Evolutionary conservation across 2,329 filamentous ascomycete species (phyloP), one percentile per base, ranked within the genome.

Genomic region (Alternaria ventricosa): DNA sequence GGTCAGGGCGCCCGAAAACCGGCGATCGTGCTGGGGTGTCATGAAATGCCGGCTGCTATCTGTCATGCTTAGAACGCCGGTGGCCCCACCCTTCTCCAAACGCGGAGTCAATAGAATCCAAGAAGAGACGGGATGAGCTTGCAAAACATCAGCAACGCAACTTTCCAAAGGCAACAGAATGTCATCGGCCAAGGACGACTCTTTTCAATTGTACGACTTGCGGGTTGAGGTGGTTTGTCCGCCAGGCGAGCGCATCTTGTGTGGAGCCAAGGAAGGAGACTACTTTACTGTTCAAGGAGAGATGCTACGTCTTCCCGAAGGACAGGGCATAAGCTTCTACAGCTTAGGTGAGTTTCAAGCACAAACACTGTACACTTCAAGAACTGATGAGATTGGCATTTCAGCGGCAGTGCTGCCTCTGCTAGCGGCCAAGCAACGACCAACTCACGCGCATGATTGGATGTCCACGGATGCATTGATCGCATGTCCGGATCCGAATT

Each of bases 391-490:
- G 18, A 5, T 27, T 23, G 33, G 18, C 6, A 9, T n/a, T 30
- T 5, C 23, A 63, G 61, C 61, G 9, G 50, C 61, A 30, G 50
- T 64, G n/a, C 33, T 64, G 18, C 62, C 62, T 18, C 23, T 64
- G 30, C 43, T 64, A 30, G 58, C 58, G 45, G 45, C 62, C 22
- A 64, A 64, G 22, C 62, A 64, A 25, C 51, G 63, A 22, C 63
- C 63, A 27, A 65, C 56, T 27, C 60, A 63, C 33, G 49, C 51
- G n/a, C 51, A 65, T 36, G 63, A 65, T 20, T 65, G 63, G 63
- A 65, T 65, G 60, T 60, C 63, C 18, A 65, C 63, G 12, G 63
- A 65, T 50, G 60, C 60, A 25, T 49, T 65, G 22, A 60, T 65
- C 13, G 63, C 63, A 43, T 65, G 63, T 43, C 60, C 63, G 12